A percentile compares a stretch with the other conserved stretches of the same genome.
Conservation (phyloP, 208 protist genomes). For the Trypanosoma theileri region DNA sequence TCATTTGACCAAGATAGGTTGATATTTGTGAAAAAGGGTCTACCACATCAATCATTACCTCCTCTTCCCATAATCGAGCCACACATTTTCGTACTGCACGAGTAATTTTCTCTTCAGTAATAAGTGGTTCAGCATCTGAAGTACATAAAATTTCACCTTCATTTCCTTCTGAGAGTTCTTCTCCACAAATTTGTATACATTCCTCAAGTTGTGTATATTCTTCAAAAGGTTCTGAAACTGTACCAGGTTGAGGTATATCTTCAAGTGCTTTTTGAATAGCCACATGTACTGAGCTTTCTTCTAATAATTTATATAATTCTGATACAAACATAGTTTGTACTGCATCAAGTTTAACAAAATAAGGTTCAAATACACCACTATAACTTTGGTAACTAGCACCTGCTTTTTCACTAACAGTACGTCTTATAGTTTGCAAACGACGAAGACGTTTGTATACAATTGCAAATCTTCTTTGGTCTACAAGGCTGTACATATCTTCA, state of each 20-base stretch:
- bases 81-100: slow-evolving; percentile 58
- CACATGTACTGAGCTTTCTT: slow-evolving; percentile 65
- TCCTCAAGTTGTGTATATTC: slow-evolving; percentile 74
- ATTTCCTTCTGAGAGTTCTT: slow-evolving; percentile 50
- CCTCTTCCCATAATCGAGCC: slow-evolving; percentile 71
- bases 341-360: slow-evolving; percentile 84
- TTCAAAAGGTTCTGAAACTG: slow-evolving; percentile 28
- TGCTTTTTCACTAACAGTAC: slow-evolving; percentile 65
- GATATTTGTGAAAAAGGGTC: slow-evolving; percentile 71
- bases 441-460: slow-evolving; percentile 65
- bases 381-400: slow-evolving; percentile 57
- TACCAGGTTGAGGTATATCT: slow-evolving; percentile 36
- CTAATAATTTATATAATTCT: slow-evolving; percentile 61
- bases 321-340: slow-evolving; percentile 69
- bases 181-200: slow-evolving; percentile 66
- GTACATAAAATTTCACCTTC: slow-evolving; percentile 38
- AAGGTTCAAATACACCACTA: slow-evolving; percentile 80
- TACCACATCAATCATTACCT: slow-evolving; percentile 81
- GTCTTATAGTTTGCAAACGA: slow-evolving; percentile 70
- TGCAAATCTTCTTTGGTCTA: slow-evolving; percentile 60
- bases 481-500: slow-evolving; percentile 59
- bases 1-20: slow-evolving; percentile 84
- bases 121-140: slow-evolving; percentile 54
- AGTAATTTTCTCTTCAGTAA: slow-evolving; percentile 55
- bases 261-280: slow-evolving; percentile 78